Percentiles rank a stretch among this genome's conserved stretches.
Conservation (phyloP, 2,329 filamentous ascomycete genomes). For the Ophiostoma populinum region DNA sequence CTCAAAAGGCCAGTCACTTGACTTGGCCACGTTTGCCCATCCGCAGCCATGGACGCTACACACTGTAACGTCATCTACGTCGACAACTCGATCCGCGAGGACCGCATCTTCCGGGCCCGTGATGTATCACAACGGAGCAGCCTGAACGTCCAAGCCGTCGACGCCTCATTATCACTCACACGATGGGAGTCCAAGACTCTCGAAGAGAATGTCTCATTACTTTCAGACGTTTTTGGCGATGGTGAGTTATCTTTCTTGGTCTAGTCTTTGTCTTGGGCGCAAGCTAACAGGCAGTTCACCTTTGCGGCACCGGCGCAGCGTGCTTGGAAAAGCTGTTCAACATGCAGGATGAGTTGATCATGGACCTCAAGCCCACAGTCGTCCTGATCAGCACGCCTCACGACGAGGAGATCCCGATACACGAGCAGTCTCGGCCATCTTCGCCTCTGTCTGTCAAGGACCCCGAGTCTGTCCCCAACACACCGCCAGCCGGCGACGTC, state of each 20-base stretch:
- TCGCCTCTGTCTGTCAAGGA: slow-evolving; percentile 26
- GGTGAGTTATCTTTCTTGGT: slow-evolving; percentile 22
- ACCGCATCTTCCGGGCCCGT: slow-evolving; percentile 24
- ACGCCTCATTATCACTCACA: slow-evolving; percentile 7
- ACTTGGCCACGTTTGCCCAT: slow-evolving; percentile 34
- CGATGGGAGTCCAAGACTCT: slow-evolving; percentile 23
- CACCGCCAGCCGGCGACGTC: slow-evolving; percentile 26
- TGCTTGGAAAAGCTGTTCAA: slow-evolving; percentile 36
- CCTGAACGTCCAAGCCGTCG: no score
- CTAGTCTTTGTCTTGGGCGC: no score
- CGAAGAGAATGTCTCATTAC: slow-evolving; percentile 27
- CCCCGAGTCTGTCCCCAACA: slow-evolving; percentile 17
- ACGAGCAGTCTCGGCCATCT: slow-evolving; percentile 21
- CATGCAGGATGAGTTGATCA: slow-evolving; percentile 33
- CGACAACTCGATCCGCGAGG: slow-evolving; percentile 32
- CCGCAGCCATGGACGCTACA: slow-evolving; percentile 38
- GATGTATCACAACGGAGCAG: no score
- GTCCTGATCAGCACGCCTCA: slow-evolving; percentile 39
- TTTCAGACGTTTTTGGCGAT: slow-evolving; percentile 37
- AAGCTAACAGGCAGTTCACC: slow-evolving; percentile 26
- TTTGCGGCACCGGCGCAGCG: slow-evolving; percentile 34
- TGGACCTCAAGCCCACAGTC: slow-evolving; percentile 37
- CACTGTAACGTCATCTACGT: slow-evolving; percentile 44
- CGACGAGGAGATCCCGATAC: slow-evolving; percentile 25
- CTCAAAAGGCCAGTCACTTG: slow-evolving; percentile 36